A percentile compares a stretch with the other conserved stretches of the same genome.
Evolutionary conservation across 2,329 filamentous ascomycete species (phyloP).

Genomic region (Aspergillaceae sp.): DNA sequence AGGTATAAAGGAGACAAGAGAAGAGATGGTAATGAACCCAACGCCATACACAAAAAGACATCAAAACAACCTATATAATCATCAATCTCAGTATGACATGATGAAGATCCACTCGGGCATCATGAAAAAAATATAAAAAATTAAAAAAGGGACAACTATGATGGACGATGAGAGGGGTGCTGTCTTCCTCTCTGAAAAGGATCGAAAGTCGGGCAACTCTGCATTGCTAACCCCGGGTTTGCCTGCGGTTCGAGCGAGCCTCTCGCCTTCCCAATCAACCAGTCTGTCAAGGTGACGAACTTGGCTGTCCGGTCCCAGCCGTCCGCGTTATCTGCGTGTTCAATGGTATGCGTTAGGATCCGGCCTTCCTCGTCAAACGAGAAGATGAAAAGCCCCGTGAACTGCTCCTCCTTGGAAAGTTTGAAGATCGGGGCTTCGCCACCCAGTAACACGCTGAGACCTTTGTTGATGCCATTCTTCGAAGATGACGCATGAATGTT

Average conservation of each 20-base stretch:
- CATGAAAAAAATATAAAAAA: too few relatives aligned
- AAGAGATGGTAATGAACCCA: background rate
- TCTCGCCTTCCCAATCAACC: constrained; percentile 74
- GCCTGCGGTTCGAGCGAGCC: constrained; percentile 30
- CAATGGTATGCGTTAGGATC: constrained; percentile 81
- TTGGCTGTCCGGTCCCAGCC: constrained; percentile 77
- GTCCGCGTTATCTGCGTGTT: constrained; percentile 76
- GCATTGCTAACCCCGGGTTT: constrained; percentile 21
- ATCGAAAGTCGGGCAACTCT: constrained; percentile 11
- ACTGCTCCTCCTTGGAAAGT: constrained; percentile 60
- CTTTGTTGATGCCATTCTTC: constrained; percentile 28
- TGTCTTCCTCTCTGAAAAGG: background rate
- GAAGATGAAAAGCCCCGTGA: constrained; percentile 88
- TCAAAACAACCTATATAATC: background rate
- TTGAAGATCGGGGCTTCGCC: constrained; percentile 44
- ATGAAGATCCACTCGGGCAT: background rate
- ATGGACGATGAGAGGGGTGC: constrained; percentile 1
- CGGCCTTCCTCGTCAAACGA: constrained; percentile 85
- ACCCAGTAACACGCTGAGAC: constrained; percentile 41
- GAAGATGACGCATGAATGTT: constrained; percentile 12
- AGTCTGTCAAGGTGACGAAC: constrained; percentile 87
- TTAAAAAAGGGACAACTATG: background rate
- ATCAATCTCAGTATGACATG: background rate
- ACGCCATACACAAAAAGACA: background rate
- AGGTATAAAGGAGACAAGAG: background rate